Evolutionary conservation across 495 filamentous ascomycete genomes (phyloP), one percentile per base, ranked within the genome.

Genomic region (Bryoglossum gracile): DNA sequence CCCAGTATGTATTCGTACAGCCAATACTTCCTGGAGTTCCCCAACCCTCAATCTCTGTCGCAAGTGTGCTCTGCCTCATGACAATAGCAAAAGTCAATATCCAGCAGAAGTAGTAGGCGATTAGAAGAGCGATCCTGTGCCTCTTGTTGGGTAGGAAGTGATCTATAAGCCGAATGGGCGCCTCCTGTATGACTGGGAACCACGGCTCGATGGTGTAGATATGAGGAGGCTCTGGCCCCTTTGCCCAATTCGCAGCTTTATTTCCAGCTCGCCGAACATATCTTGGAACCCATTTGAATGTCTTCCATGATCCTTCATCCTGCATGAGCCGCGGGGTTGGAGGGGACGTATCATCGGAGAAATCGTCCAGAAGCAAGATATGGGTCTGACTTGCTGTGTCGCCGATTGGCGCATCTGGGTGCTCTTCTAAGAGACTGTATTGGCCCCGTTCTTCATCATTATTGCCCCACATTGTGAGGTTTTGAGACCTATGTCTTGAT

Each of bases 81-180:
- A 91, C 72, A 9, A 83, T 56, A 13, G 76, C 72, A 61, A 90
- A 94, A 0, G 78, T 74, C 33, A 87, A 57, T 14, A 91, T 71
- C 88, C 88, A 94, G 46, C 75, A 55, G 4, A 77, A 65, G 51
- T 87, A 81, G 46, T 81, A 80, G 17, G 70, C 60, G n/a, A 78
- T 60, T 44, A 88, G 64, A 8, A 87, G 63, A 17, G 64, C 61
- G 2, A 81, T 60, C 51, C 81, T 76, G 39, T 86, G 80, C 34
- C 60, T 72, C 51, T 65, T 71, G 51, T 77, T 78, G n/a, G 86
- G 86, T 3, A 86, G 65, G 36, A 77, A 72, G 36, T 63, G 74
- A 26, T 82, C 74, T 30, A 91, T 62, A 23, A 83, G 66, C 23
- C 70, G 69, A 52, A 81, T 70, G 0, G 87, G 88, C 26, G 78